phyloP scores from a whole-genome alignment of 768 basidiomycete species.

The Coprinopsis cinerea region DNA sequence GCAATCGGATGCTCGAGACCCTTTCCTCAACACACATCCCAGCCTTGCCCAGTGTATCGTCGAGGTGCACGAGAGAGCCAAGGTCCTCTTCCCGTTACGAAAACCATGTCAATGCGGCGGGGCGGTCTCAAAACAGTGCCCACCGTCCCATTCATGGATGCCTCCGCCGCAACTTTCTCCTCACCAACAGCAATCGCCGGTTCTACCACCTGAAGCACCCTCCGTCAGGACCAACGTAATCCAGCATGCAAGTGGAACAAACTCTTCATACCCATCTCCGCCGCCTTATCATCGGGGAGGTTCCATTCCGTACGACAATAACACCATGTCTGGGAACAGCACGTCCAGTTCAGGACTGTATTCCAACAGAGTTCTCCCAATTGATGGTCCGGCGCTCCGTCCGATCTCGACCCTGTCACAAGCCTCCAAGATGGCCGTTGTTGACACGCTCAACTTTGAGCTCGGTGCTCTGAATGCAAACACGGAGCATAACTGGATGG shows the following conservation, averaged over 20 bases:
- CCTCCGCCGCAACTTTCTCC: constrained; percentile 26
- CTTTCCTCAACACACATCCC: constrained; percentile 36
- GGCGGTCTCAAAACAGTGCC: constrained; percentile 23
- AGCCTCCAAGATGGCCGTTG: constrained; percentile 34
- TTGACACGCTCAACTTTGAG: constrained; percentile 44
- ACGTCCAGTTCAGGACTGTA: constrained; percentile 24
- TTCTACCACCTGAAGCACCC: constrained; percentile 6
- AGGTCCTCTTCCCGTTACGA: constrained; percentile 34
- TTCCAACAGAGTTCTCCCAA: constrained; percentile 24
- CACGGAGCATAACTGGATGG: constrained; percentile 41
- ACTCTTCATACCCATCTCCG: not conserved
- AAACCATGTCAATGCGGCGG: constrained; percentile 39
- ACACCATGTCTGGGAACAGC: constrained; percentile 5
- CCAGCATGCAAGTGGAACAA: not conserved
- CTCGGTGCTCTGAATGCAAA: constrained; percentile 39
- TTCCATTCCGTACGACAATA: constrained; percentile 4
- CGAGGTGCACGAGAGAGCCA: constrained; percentile 41
- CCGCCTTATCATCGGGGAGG: constrained; percentile 1
- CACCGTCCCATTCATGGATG: constrained; percentile 41
- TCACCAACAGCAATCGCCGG: constrained; percentile 5
- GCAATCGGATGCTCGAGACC: constrained; percentile 19
- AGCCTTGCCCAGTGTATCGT: constrained; percentile 41
- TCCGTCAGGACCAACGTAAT: not conserved
- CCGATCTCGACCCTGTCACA: constrained; percentile 18
- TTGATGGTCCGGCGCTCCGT: constrained; percentile 24